Evolutionary conservation across 2,329 filamentous ascomycete species (phyloP).

Genomic region (Cytospora piceicola): DNA sequence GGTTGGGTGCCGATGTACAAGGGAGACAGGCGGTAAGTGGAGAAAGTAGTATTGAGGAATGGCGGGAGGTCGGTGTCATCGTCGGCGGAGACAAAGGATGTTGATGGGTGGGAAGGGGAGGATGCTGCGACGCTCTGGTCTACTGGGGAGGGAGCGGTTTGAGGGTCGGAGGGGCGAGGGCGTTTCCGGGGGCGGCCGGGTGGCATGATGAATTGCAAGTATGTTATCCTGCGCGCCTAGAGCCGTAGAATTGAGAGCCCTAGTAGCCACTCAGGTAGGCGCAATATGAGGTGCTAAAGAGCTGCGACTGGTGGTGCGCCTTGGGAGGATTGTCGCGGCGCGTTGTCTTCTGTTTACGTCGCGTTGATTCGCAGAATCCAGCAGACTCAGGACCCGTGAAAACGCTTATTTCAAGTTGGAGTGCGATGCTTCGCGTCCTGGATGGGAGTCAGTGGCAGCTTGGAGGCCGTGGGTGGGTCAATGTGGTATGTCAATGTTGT

Average conservation of each 20-base stretch:
- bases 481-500: not conserved
- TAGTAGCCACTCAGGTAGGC: not conserved
- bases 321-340: not conserved
- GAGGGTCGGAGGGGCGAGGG: conserved; percentile 8
- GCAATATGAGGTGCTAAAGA: not conserved
- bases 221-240: not conserved
- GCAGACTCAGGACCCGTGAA: not conserved
- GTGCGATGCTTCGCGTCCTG: not conserved
- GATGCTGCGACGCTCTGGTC: not conserved
- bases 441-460: not conserved
- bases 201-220: conserved; percentile 4
- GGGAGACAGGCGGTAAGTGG: conserved; percentile 59
- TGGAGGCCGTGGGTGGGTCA: not conserved
- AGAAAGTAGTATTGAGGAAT: conserved; percentile 64
- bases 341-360: conserved; percentile 9
- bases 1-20: conserved; percentile 50
- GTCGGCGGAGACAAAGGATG: conserved; percentile 19
- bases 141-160: not conserved
- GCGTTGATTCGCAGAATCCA: not conserved
- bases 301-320: not conserved
- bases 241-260: not conserved
- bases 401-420: not conserved
- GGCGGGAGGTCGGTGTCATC: conserved; percentile 39
- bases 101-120: conserved; percentile 21
- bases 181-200: conserved; percentile 19